Evolutionary conservation across 1,284 basidiomycete species (phyloP), one percentile per base, ranked within the genome.

Genomic region (Rhodotorula sp.): DNA sequence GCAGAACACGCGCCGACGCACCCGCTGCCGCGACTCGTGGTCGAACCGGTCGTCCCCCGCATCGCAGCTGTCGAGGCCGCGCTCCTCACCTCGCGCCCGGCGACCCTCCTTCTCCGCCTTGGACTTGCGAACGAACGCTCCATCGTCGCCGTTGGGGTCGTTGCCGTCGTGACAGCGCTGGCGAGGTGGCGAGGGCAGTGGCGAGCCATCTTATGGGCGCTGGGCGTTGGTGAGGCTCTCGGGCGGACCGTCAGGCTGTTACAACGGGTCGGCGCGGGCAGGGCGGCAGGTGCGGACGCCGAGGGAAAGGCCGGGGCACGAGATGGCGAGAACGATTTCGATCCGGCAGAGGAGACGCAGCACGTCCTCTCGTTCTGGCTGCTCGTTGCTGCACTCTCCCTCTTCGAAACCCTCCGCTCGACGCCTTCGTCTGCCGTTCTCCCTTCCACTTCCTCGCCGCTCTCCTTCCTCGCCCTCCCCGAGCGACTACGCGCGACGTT

Each of bases 291-390:
- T 10, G 32, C 9, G 10, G 32, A 44, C 34, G 17, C 17, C 32
- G 15, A 44, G 27, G 44, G 37, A 41, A 55, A 29, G 21, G 19
- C 29, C 29, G 34, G 21, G 9, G 12, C 19, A 27, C 41, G 29
- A n/a, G 12, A 3, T 37, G 3, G 10, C 22, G 39, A 19, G 22
- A 55, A 58, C 10, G 22, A 54, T 3, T 39, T 63, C 13, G 58
- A 37, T 17, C 9, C 15, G 15, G 29, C 22, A 15, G 25, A 65
- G 4, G 64, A 69, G 54, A 32, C 54, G 15, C 57, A 69, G 46
- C 71, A 69, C 58, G 25, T 72, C 46, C 37, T 72, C 8, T 64
- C 67, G 27, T 72, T 64, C 61, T 72, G 67, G 71, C 50, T 63
- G 19, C 48, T 72, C 37, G 61, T 66, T 58, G 55, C 61, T 22